These are phyloP conservation scores for Plasmodium sp. DNA, from an alignment of 169 alveolate genomes.

Conservation along the genomic window DNA sequence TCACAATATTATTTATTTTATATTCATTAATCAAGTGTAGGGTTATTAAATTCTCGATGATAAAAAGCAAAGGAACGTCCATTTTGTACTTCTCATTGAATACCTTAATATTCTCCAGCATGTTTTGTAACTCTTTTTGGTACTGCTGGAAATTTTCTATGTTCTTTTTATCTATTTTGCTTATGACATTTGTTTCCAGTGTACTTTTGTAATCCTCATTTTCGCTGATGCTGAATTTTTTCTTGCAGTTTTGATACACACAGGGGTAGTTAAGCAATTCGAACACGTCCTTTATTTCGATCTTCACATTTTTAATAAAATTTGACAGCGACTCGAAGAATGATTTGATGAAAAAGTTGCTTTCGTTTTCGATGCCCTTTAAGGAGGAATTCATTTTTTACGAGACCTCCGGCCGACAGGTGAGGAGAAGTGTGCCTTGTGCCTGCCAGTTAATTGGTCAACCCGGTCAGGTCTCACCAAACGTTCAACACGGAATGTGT, in stretches of 20 bases:
- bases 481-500: neutral
- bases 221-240: slow-evolving; percentile 49
- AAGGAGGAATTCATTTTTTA: slow-evolving; percentile 43
- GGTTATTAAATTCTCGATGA: slow-evolving; percentile 50
- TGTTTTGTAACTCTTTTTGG: slow-evolving; percentile 39
- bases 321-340: slow-evolving; percentile 69
- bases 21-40: slow-evolving; percentile 68
- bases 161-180: slow-evolving; percentile 64
- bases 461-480: neutral
- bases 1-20: slow-evolving; percentile 55
- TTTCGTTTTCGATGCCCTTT: slow-evolving; percentile 17
- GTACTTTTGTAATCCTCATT: slow-evolving; percentile 41
- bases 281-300: slow-evolving; percentile 66
- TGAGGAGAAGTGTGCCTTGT: neutral
- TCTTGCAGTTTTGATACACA: slow-evolving; percentile 72
- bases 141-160: slow-evolving; percentile 51
- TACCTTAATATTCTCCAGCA: slow-evolving; percentile 25
- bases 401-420: neutral
- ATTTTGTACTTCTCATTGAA: slow-evolving; percentile 58
- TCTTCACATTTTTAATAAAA: slow-evolving; percentile 67
- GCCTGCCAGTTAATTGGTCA: neutral
- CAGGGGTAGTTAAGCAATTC: slow-evolving; percentile 75
- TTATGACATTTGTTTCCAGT: slow-evolving; percentile 39
- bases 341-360: slow-evolving; percentile 39
- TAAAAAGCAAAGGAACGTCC: slow-evolving; percentile 56